Conservation (phyloP, 1,284 basidiomycete genomes). For the Sporisorium iseilematis-ciliati region DNA sequence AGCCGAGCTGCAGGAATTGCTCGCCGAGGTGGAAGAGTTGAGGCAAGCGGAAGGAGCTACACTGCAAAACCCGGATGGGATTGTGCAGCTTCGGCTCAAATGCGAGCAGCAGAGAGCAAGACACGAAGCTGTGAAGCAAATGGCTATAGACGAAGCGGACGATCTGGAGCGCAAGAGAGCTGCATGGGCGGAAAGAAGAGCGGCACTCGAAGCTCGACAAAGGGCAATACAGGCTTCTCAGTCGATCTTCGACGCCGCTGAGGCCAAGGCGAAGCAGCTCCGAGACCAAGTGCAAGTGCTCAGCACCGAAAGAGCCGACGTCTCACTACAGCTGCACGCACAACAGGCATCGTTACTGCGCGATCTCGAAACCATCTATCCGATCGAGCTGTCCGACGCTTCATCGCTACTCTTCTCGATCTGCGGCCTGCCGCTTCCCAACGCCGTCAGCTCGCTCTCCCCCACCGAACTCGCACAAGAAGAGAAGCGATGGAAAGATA, state of each 20-base stretch:
- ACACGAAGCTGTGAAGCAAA: slow-evolving; percentile 9
- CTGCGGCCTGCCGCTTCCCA: slow-evolving; percentile 60
- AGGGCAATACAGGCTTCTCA: slow-evolving; percentile 16
- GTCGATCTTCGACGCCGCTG: slow-evolving; percentile 23
- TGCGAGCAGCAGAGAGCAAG: slow-evolving; percentile 29
- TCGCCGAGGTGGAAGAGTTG: slow-evolving; percentile 16
- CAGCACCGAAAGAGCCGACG: slow-evolving; percentile 4
- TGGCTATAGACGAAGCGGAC: slow-evolving; percentile 26
- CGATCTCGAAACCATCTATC: slow-evolving; percentile 64
- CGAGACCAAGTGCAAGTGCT: slow-evolving; percentile 16
- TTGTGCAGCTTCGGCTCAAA: slow-evolving; percentile 35
- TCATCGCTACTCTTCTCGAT: slow-evolving; percentile 66
- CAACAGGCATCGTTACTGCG: slow-evolving; percentile 54
- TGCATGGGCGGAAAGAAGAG: slow-evolving; percentile 15
- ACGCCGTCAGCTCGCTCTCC: slow-evolving; percentile 46
- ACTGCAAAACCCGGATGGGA: slow-evolving; percentile 19
- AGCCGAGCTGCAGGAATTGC: slow-evolving; percentile 13
- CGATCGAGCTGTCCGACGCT: slow-evolving; percentile 63
- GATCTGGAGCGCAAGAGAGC: slow-evolving; percentile 12
- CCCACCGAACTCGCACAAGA: slow-evolving; percentile 27
- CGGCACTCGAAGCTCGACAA: slow-evolving; percentile 24
- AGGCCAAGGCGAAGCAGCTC: slow-evolving; percentile 9
- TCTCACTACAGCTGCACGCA: slow-evolving; percentile 24
- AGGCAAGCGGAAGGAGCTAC: not conserved
- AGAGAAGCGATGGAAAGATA: slow-evolving; percentile 43